Percentiles rank a stretch among this genome's conserved stretches.
Conservation (phyloP, 1,284 basidiomycete species). For the Ustilago hordei region DNA sequence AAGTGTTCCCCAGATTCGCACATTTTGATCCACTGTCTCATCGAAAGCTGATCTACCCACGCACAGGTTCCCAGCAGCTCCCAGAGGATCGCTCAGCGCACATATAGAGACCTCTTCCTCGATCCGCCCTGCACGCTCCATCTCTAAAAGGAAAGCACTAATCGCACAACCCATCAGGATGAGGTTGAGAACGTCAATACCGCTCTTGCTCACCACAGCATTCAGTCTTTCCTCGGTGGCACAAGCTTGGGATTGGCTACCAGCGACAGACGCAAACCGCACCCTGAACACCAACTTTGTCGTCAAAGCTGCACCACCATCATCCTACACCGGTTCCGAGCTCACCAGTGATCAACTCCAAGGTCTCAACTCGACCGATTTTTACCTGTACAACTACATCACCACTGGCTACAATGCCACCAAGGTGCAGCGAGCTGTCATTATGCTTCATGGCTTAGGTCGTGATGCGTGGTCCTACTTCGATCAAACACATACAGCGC, state of each 20-base stretch:
- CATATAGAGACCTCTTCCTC: not conserved
- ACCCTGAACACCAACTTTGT: constrained; percentile 41
- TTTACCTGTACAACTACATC: constrained; percentile 53
- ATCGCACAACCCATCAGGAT: not conserved
- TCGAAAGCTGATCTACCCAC: too few species aligned
- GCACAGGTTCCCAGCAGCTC: not conserved
- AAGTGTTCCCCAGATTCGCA: too few species aligned
- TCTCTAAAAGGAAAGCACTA: not conserved
- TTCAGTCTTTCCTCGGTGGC: constrained; percentile 5
- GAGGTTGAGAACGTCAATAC: constrained; percentile 8
- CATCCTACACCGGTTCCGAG: not conserved
- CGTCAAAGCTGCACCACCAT: constrained; percentile 37
- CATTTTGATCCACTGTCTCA: too few species aligned
- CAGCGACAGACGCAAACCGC: constrained; percentile 44
- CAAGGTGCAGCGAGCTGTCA: constrained; percentile 45
- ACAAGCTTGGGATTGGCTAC: constrained; percentile 46
- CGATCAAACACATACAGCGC: constrained; percentile 43
- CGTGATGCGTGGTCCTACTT: constrained; percentile 58
- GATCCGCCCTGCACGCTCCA: not conserved
- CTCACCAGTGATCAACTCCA: constrained; percentile 18
- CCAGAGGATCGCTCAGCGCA: not conserved
- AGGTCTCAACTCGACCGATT: constrained; percentile 29
- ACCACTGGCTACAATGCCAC: constrained; percentile 35
- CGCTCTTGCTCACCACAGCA: constrained; percentile 14
- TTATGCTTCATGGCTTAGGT: constrained; percentile 54